Evolutionary conservation across 108 stramenopile species (phyloP).

Genomic region (Skeletonema tropicum): DNA sequence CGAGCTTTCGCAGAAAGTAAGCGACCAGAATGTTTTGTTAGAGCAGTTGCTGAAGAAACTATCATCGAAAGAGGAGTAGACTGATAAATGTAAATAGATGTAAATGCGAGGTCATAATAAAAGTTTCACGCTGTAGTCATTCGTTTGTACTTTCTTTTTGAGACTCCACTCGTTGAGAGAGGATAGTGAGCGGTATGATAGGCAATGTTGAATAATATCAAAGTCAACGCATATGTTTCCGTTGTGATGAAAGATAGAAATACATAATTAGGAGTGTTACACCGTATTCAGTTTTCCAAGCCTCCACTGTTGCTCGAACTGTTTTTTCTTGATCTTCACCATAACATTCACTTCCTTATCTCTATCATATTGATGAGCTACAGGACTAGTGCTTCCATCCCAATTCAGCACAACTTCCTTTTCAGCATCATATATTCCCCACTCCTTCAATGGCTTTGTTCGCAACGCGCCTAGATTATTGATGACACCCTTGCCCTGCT

Average conservation of each 20-base stretch:
- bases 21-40: not conserved
- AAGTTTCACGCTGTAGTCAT: too few relatives aligned
- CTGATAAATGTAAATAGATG: too few relatives aligned
- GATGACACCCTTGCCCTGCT: slow-evolving; percentile 83
- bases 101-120: too few relatives aligned
- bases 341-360: slow-evolving; percentile 62
- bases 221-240: too few relatives aligned
- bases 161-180: too few relatives aligned
- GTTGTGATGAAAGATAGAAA: not conserved
- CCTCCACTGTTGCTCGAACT: slow-evolving; percentile 29
- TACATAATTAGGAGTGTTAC: not conserved
- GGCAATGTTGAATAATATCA: too few relatives aligned
- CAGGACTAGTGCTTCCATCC: slow-evolving; percentile 75
- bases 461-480: slow-evolving; percentile 84
- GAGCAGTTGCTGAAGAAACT: not conserved
- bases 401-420: slow-evolving; percentile 75
- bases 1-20: not conserved
- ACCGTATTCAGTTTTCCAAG: not conserved
- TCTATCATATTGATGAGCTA: slow-evolving; percentile 89
- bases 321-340: slow-evolving; percentile 38
- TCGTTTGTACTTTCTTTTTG: too few relatives aligned
- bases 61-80: too few relatives aligned
- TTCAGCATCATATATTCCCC: slow-evolving; percentile 66
- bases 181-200: too few relatives aligned
- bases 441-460: slow-evolving; percentile 63